Conservation (phyloP, 768 basidiomycete genomes). For the Podaxis carcinomalis region DNA sequence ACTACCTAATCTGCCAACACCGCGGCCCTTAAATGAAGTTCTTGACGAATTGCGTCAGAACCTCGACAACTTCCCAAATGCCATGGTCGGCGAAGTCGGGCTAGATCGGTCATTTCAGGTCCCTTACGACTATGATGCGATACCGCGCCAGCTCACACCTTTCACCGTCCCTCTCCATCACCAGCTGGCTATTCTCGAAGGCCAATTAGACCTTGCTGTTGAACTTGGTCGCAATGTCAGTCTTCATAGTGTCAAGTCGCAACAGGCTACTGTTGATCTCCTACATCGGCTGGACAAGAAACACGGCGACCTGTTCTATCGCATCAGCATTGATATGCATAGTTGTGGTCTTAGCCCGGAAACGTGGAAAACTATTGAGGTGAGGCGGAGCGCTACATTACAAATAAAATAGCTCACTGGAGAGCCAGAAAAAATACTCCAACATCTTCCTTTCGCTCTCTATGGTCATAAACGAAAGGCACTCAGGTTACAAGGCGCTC, state of each 20-base stretch:
- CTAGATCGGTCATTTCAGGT: slow-evolving; percentile 80
- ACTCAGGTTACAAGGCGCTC: slow-evolving; percentile 56
- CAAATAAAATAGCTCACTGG: neutral
- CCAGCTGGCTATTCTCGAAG: slow-evolving; percentile 75
- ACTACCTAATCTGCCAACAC: slow-evolving; percentile 67
- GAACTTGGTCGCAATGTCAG: slow-evolving; percentile 76
- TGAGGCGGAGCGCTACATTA: slow-evolving; percentile 24
- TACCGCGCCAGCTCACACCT: slow-evolving; percentile 57
- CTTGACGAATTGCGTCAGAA: slow-evolving; percentile 56
- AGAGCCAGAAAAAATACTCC: slow-evolving; percentile 52
- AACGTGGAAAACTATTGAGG: slow-evolving; percentile 73
- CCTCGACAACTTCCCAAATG: slow-evolving; percentile 55
- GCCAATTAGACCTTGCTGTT: slow-evolving; percentile 83
- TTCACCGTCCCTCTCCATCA: slow-evolving; percentile 80
- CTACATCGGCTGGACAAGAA: slow-evolving; percentile 54
- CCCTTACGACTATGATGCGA: slow-evolving; percentile 50
- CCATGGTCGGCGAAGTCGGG: slow-evolving; percentile 93
- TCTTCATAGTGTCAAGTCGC: slow-evolving; percentile 82
- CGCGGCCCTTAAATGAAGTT: slow-evolving; percentile 55
- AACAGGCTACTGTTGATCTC: slow-evolving; percentile 62
- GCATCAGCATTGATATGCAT: slow-evolving; percentile 84
- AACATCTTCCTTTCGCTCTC: slow-evolving; percentile 90
- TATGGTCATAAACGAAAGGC: slow-evolving; percentile 76
- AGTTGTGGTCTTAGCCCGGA: slow-evolving; percentile 83
- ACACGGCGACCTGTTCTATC: slow-evolving; percentile 53